A percentile compares a stretch with the other conserved stretches of the same genome.
Conservation (phyloP, 2,329 filamentous ascomycete genomes). For the Pseudopithomyces maydicus region DNA sequence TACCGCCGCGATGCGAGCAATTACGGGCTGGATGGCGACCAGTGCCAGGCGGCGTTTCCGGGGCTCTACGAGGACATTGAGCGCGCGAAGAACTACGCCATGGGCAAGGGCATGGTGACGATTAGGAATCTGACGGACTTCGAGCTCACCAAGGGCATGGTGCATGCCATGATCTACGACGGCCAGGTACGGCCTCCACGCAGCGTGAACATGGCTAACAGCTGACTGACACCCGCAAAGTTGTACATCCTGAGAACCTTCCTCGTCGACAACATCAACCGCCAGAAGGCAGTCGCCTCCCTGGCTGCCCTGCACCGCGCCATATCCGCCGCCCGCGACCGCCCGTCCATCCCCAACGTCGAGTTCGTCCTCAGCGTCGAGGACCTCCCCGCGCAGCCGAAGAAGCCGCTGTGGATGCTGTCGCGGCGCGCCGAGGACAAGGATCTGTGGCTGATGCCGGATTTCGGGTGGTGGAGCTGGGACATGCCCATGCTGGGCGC, state of each 20-base stretch:
- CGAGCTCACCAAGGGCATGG: constrained; percentile 39
- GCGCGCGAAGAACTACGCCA: constrained; percentile 29
- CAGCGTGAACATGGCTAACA: no score
- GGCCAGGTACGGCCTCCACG: constrained; percentile 29
- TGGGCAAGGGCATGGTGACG: constrained; percentile 30
- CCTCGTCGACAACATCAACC: constrained; percentile 42
- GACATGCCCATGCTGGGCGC: constrained; percentile 39
- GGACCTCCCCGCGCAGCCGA: constrained; percentile 36
- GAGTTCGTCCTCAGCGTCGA: constrained; percentile 42
- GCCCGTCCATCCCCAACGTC: constrained; percentile 35
- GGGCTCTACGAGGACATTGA: constrained; percentile 39
- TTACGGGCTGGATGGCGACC: constrained; percentile 35
- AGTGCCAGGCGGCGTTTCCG: constrained; percentile 38
- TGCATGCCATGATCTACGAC: constrained; percentile 37
- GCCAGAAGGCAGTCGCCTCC: constrained; percentile 37
- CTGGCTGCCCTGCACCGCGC: constrained; percentile 38
- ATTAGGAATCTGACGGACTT: constrained; percentile 33
- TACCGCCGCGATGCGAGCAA: constrained; percentile 35
- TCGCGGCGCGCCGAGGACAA: constrained; percentile 37
- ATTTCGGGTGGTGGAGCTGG: constrained; percentile 44
- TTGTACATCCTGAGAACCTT: constrained; percentile 38
- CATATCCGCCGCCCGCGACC: constrained; percentile 27
- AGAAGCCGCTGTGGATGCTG: constrained; percentile 38
- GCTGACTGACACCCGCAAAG: constrained; percentile 18
- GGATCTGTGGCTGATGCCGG: constrained; percentile 41